phyloP scores from a whole-genome alignment of 108 stramenopile species.

The Cyclostephanos invisitatus region DNA sequence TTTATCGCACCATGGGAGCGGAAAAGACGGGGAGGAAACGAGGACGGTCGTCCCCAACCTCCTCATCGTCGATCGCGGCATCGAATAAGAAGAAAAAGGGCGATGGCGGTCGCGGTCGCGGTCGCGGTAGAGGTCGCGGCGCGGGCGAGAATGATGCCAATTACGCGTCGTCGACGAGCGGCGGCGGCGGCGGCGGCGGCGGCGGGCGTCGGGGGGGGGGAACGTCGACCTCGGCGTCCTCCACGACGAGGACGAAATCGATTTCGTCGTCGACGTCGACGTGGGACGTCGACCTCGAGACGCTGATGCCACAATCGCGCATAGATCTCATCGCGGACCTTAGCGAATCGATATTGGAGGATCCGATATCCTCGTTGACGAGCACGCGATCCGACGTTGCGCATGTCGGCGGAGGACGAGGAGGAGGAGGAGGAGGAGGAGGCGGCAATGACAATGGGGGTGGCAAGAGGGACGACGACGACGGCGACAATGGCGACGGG shows the following conservation, averaged over 20 bases:
- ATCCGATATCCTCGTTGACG: slow-evolving; percentile 67
- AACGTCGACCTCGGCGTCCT: slow-evolving; percentile 28
- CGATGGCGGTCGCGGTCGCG: too few species aligned
- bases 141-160: too few species aligned
- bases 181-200: slow-evolving; percentile 25
- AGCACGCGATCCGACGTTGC: slow-evolving; percentile 23
- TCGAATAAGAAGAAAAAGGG: slow-evolving; percentile 5
- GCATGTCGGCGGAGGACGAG: too few species aligned
- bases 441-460: slow-evolving; percentile 8
- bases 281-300: slow-evolving; percentile 20
- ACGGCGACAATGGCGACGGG: slow-evolving; percentile 16
- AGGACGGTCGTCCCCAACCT: slow-evolving; percentile 6
- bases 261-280: slow-evolving; percentile 12
- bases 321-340: slow-evolving; percentile 78
- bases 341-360: slow-evolving; percentile 75
- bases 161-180: not conserved
- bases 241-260: too few species aligned
- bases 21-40: slow-evolving; percentile 26
- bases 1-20: slow-evolving; percentile 1
- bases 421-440: not conserved
- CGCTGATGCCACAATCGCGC: slow-evolving; percentile 40
- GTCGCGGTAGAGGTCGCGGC: too few species aligned
- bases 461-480: slow-evolving; percentile 14
- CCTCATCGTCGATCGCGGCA: not conserved
- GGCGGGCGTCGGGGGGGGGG: slow-evolving; percentile 12